Evolutionary conservation across 352 stramenopile genomes (phyloP).

Genomic region (Blastocystis sp.): DNA sequence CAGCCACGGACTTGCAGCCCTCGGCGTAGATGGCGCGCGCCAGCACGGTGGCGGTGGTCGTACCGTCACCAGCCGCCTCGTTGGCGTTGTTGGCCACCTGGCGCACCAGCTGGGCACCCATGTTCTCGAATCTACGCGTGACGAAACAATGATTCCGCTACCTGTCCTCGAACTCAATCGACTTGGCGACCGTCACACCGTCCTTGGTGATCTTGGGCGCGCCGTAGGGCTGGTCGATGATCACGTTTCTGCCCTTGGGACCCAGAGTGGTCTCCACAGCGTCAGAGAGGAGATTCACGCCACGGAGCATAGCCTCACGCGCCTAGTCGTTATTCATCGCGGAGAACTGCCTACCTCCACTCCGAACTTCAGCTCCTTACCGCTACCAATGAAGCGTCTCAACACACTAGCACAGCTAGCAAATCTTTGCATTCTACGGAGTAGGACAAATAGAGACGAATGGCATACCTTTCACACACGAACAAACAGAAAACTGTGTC

Average conservation of each 20-base stretch:
- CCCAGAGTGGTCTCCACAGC: slow-evolving; percentile 96
- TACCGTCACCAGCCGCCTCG: slow-evolving; percentile 97
- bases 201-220: slow-evolving; percentile 96
- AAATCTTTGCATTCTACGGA: slow-evolving; percentile 48
- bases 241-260: slow-evolving; percentile 98
- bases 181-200: slow-evolving; percentile 93
- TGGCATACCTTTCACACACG: neutral
- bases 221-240: slow-evolving; percentile 96
- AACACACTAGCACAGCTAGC: slow-evolving; percentile 23
- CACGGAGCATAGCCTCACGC: slow-evolving; percentile 93
- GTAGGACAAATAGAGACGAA: neutral
- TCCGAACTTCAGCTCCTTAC: slow-evolving; percentile 98
- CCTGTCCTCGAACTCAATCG: slow-evolving; percentile 93
- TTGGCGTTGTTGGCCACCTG: slow-evolving; percentile 96
- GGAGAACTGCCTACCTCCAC: slow-evolving; percentile 77
- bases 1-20: slow-evolving; percentile 96
- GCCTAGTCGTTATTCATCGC: slow-evolving; percentile 76
- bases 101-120: slow-evolving; percentile 81
- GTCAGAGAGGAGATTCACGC: slow-evolving; percentile 96
- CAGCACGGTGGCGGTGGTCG: slow-evolving; percentile 96
- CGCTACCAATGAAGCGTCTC: slow-evolving; percentile 72
- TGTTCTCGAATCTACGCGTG: slow-evolving; percentile 74
- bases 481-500: slow-evolving; percentile 37
- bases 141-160: slow-evolving; percentile 79
- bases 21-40: slow-evolving; percentile 96